Conservation (phyloP, 306 rosid species). For the Hippophae gyantsensis region DNA sequence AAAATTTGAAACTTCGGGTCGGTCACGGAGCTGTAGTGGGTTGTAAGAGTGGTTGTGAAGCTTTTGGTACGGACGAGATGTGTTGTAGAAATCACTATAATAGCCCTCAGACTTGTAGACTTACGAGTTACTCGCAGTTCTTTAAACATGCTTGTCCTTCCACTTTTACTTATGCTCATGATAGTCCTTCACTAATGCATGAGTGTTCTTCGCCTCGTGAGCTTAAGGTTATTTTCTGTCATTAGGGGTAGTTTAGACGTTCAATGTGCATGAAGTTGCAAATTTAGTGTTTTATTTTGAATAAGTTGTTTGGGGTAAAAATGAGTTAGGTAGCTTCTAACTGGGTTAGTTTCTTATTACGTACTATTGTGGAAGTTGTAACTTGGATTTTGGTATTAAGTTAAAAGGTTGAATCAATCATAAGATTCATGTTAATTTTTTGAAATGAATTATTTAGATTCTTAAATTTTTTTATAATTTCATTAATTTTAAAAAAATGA, state of each 20-base stretch:
- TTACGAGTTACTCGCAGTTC: slow-evolving; percentile 41
- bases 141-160: slow-evolving; percentile 75
- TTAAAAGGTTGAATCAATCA: no score
- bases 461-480: no score
- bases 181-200: slow-evolving; percentile 65
- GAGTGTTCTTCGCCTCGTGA: slow-evolving; percentile 86
- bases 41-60: slow-evolving; percentile 92
- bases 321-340: no score
- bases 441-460: no score
- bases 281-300: no score
- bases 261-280: no score
- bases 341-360: no score
- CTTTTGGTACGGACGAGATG: slow-evolving; percentile 46
- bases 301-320: no score
- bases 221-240: slow-evolving; percentile 90
- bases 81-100: slow-evolving; percentile 73
- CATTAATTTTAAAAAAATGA: no score
- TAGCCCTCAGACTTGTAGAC: slow-evolving; percentile 44
- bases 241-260: slow-evolving; percentile 11
- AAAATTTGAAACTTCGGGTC: slow-evolving; percentile 31
- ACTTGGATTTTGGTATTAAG: no score
- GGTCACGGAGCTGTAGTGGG: slow-evolving; percentile 48
- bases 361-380: no score
- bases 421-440: no score
- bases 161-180: slow-evolving; percentile 61